A percentile compares a stretch with the other conserved stretches of the same genome.
Conservation (phyloP, 2,329 filamentous ascomycete genomes). For the Fusarium begoniae region DNA sequence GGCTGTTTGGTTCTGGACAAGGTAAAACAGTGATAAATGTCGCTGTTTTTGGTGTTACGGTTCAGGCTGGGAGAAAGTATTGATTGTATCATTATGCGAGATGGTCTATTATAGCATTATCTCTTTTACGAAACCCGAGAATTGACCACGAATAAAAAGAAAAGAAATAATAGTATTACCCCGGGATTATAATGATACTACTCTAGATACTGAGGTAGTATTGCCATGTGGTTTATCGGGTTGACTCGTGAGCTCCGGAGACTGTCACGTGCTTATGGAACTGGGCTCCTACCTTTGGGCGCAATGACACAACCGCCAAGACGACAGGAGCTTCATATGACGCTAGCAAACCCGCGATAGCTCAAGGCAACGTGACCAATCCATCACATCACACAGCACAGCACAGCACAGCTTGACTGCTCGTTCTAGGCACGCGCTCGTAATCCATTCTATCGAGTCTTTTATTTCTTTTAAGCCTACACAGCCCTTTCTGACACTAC, state of each 20-base stretch:
- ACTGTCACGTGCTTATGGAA: slow-evolving; percentile 44
- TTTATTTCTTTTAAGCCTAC: not conserved
- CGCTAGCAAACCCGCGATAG: slow-evolving; percentile 37
- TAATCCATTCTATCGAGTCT: not conserved
- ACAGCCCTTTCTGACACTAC: not conserved
- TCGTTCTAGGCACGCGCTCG: slow-evolving; percentile 19
- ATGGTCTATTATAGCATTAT: not conserved
- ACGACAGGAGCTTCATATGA: slow-evolving; percentile 38
- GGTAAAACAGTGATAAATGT: slow-evolving; percentile 15
- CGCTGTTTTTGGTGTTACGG: slow-evolving; percentile 31
- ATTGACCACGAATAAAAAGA: not conserved
- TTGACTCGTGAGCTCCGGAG: not conserved
- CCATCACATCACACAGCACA: slow-evolving; percentile 27
- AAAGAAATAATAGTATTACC: not conserved
- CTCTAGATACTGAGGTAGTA: too few species aligned
- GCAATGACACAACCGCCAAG: slow-evolving; percentile 47
- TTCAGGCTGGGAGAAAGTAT: slow-evolving; percentile 7
- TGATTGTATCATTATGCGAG: slow-evolving; percentile 11
- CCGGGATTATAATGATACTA: not conserved
- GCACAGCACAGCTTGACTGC: not conserved
- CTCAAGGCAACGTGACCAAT: slow-evolving; percentile 45
- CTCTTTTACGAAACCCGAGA: not conserved
- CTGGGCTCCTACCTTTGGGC: slow-evolving; percentile 11
- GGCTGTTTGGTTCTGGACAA: slow-evolving; percentile 14
- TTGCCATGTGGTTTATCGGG: not conserved